Percentiles rank a stretch among this genome's conserved stretches.
Evolutionary conservation across 768 basidiomycete species (phyloP).

Genomic region (Phaeolepiota aurea): DNA sequence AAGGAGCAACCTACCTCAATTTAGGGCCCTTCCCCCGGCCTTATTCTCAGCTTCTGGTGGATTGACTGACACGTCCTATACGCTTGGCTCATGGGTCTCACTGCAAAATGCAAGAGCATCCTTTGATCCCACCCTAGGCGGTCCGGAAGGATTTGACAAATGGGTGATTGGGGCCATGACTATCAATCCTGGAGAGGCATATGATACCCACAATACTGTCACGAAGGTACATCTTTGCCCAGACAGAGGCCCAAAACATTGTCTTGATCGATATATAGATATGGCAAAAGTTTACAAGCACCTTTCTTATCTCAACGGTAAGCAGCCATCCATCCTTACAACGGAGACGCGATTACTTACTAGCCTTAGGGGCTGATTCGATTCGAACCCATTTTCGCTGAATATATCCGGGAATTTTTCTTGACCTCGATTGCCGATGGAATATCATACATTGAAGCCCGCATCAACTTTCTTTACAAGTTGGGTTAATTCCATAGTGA

Average conservation of each 20-base stretch:
- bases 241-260: no score
- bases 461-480: conserved; percentile 58
- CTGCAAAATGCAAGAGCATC: conserved; percentile 41
- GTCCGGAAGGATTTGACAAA: conserved; percentile 57
- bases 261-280: conserved; percentile 35
- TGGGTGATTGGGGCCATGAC: conserved; percentile 55
- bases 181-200: conserved; percentile 66
- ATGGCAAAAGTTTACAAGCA: conserved; percentile 64
- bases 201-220: conserved; percentile 64
- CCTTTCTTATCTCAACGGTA: conserved; percentile 42
- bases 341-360: background rate
- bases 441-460: conserved; percentile 61
- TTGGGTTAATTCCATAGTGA: conserved; percentile 14
- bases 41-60: conserved; percentile 19
- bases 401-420: conserved; percentile 59
- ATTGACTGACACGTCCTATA: conserved; percentile 37
- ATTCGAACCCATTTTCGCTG: conserved; percentile 49
- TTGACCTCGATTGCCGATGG: conserved; percentile 58
- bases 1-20: conserved; percentile 38
- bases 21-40: conserved; percentile 35
- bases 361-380: conserved; percentile 31
- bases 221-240: conserved; percentile 38
- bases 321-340: conserved; percentile 9
- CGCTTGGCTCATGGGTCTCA: conserved; percentile 43
- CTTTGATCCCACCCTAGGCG: conserved; percentile 46